A percentile compares a stretch with the other conserved stretches of the same genome.
Evolutionary conservation across 805 yeast species (phyloP).

Genomic region (Debaryomyces tyrocola): DNA sequence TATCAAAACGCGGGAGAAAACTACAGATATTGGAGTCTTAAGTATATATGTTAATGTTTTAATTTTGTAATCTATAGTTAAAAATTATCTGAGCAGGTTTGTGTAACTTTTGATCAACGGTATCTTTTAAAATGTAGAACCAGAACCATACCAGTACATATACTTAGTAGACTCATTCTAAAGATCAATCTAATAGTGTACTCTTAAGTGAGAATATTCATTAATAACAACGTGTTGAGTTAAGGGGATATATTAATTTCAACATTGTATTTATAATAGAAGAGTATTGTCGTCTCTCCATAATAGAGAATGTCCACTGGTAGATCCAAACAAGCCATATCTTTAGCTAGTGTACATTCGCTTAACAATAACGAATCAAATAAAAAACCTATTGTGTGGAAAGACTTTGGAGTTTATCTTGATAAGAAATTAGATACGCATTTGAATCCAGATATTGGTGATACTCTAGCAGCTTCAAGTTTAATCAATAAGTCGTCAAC

Average conservation of each 20-base stretch:
- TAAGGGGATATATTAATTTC: too few species aligned
- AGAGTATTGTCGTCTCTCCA: not conserved
- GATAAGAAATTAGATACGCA: conserved; percentile 36
- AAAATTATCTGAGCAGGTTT: not conserved
- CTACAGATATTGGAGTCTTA: conserved; percentile 4
- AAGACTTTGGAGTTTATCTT: conserved; percentile 43
- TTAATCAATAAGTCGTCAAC: conserved; percentile 21
- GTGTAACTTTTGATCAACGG: not conserved
- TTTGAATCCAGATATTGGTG: conserved; percentile 18
- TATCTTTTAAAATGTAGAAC: not conserved
- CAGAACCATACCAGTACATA: not conserved
- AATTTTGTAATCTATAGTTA: not conserved
- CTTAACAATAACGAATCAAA: conserved; percentile 16
- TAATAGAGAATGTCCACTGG: conserved; percentile 18
- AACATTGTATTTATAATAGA: too few species aligned
- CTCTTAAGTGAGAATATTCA: too few species aligned
- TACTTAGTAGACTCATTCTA: too few species aligned
- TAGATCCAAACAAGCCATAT: conserved; percentile 23
- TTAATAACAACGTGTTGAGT: too few species aligned
- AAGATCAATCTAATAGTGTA: too few species aligned
- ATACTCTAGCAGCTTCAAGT: conserved; percentile 17
- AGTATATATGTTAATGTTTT: not conserved
- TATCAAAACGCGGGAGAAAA: conserved; percentile 8
- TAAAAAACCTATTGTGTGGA: conserved; percentile 39
- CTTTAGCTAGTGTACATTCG: conserved; percentile 26